Evolutionary conservation across 768 basidiomycete species (phyloP).

Genomic region (Mrakia frigida): DNA sequence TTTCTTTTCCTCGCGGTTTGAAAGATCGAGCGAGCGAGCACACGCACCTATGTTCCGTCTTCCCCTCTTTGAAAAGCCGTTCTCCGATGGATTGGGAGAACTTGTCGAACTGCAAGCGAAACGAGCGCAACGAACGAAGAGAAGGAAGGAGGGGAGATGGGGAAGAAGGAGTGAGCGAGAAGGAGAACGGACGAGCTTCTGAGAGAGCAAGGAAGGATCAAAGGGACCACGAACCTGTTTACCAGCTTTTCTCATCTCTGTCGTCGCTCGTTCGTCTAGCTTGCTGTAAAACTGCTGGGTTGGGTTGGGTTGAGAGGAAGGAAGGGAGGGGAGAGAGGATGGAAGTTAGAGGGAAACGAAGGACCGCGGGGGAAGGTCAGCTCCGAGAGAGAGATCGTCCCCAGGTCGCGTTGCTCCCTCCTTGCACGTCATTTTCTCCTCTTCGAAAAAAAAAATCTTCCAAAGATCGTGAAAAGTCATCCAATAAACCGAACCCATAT

Average conservation of each 20-base stretch:
- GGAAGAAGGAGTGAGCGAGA: no score
- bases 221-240: slow-evolving; percentile 23
- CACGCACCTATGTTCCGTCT: slow-evolving; percentile 54
- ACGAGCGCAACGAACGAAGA: background rate
- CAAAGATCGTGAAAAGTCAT: background rate
- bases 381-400: no score
- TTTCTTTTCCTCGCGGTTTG: no score
- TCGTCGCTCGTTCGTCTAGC: no score
- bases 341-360: no score
- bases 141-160: background rate
- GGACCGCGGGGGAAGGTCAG: no score
- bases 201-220: background rate
- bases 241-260: slow-evolving; percentile 16
- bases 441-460: background rate
- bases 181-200: no score
- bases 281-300: background rate
- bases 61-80: slow-evolving; percentile 77
- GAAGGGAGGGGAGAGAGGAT: background rate
- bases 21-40: background rate
- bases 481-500: no score
- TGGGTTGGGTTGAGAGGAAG: background rate
- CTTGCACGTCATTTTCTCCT: no score
- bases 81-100: slow-evolving; percentile 74
- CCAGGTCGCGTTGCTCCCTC: no score
- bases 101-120: slow-evolving; percentile 23